These are phyloP conservation scores for Thraustochytrium sp. DNA, from an alignment of 352 stramenopile species.

Conservation along the genomic window DNA sequence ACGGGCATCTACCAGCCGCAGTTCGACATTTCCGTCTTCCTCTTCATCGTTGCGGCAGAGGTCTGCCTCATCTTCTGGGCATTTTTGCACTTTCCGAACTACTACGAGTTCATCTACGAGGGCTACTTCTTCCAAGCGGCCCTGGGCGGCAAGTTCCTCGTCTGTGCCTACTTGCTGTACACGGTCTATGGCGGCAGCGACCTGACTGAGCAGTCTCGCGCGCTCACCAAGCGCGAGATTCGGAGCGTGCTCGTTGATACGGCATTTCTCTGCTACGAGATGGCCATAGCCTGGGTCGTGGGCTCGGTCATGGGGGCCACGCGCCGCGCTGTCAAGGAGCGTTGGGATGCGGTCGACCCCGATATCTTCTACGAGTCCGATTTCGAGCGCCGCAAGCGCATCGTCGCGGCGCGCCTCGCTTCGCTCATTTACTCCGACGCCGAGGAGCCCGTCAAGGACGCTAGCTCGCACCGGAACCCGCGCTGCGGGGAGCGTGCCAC, in stretches of 20 bases:
- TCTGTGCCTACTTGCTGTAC: background rate
- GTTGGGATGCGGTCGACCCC: background rate
- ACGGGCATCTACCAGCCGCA: background rate
- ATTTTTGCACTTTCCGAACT: constrained; percentile 18
- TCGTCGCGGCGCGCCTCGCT: background rate
- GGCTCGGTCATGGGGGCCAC: background rate
- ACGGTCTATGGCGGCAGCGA: background rate
- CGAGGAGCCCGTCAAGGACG: background rate
- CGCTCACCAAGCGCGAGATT: background rate
- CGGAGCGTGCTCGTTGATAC: background rate
- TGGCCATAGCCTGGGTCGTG: background rate
- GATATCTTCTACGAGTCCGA: background rate
- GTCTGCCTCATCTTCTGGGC: background rate
- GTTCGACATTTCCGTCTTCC: background rate
- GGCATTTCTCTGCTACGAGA: constrained; percentile 13
- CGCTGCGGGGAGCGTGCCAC: background rate
- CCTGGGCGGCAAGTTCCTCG: background rate
- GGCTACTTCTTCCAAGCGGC: background rate
- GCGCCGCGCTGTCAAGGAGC: background rate
- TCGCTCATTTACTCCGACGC: background rate
- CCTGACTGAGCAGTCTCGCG: background rate
- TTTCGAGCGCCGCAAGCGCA: background rate
- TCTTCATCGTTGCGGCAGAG: background rate
- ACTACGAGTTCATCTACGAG: constrained; percentile 23
- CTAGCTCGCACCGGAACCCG: background rate